Base-by-base conservation (phyloP, 352 stramenopile genomes). In the Phytophthora pistaciae region DNA sequence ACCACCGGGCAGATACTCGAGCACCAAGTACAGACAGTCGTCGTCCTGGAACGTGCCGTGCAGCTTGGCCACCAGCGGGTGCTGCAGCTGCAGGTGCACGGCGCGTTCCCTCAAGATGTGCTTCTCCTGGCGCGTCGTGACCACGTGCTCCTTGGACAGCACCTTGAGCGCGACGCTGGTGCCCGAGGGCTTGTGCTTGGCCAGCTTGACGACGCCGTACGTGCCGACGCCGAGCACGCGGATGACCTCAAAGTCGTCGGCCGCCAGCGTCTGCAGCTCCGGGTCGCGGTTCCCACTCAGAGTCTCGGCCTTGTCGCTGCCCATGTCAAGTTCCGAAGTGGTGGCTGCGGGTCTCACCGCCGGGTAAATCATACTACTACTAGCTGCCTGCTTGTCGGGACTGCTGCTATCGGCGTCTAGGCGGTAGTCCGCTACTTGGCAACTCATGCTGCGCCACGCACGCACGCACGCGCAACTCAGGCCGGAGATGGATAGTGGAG, bases 21-120 rank as follows among this genome's bases (percentile, higher is more conserved):
- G 82, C 42, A 93, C 80, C 8, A 97, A 71, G 67, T 94, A 97
- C 16, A 96, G 65, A 58, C 83, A 92, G 50, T 94, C 83, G 31
- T 90, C 77, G 67, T 97, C 91, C 67, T 95, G 89, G 64, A 96
- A 95, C n/a, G 83, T 93, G 31, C 80, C 82, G 60, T 90, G 90
- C 25, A 97, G 68, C 10, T 74, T 80, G 0, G 87, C 81, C 44
- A 96, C 84, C 36, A 95, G 85, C 38, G 85, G 81, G 56, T 97
- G 87, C 53, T 82, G 71, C 50, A 96, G 69, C 31, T 80, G 66
- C 52, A 88, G 60, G 63, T 95, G 87, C 31, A 95, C 82, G 10
- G 72, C 80, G 14, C 84, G 86, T 59, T 97, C 91, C 29, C 87
- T 75, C 50, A 94, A 60, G 38, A 95, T 92, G 70, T 95, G 83